phyloP scores from a whole-genome alignment of 495 filamentous ascomycete species.

The Tuber aestivum region DNA sequence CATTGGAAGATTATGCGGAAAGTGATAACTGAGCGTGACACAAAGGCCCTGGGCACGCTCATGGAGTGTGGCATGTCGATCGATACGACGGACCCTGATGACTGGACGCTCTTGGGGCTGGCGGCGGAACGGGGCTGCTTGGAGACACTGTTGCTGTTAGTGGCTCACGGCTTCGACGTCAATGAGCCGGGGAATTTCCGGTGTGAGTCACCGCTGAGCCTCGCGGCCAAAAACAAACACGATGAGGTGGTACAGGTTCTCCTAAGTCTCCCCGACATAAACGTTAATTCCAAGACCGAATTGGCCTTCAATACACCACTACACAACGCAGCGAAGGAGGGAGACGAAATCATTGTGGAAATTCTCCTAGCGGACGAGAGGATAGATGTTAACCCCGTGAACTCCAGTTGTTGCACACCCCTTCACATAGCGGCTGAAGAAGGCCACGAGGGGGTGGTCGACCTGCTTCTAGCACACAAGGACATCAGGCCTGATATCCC shows the following conservation, averaged over 20 bases:
- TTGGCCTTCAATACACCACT: slow-evolving; percentile 2
- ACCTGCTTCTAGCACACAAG: neutral
- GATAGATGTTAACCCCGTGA: neutral
- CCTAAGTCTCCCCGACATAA: neutral
- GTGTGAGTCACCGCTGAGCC: neutral
- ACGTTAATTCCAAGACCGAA: neutral
- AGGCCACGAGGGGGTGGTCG: neutral
- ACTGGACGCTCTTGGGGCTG: neutral
- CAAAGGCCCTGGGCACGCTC: neutral
- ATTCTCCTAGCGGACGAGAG: neutral
- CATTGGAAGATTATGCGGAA: neutral
- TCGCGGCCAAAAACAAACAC: neutral
- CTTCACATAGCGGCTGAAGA: neutral
- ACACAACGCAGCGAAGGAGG: neutral
- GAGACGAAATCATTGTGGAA: neutral
- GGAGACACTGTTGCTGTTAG: neutral
- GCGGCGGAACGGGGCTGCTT: neutral
- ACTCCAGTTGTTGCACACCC: neutral
- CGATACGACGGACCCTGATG: neutral
- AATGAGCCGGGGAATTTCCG: neutral
- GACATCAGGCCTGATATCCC: neutral
- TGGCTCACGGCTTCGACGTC: neutral
- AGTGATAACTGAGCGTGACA: neutral
- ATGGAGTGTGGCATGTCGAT: neutral
- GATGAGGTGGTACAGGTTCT: neutral